These are phyloP conservation scores for Trichoderma sp. DNA, from an alignment of 2,329 filamentous ascomycete species.

Conservation along the genomic window DNA sequence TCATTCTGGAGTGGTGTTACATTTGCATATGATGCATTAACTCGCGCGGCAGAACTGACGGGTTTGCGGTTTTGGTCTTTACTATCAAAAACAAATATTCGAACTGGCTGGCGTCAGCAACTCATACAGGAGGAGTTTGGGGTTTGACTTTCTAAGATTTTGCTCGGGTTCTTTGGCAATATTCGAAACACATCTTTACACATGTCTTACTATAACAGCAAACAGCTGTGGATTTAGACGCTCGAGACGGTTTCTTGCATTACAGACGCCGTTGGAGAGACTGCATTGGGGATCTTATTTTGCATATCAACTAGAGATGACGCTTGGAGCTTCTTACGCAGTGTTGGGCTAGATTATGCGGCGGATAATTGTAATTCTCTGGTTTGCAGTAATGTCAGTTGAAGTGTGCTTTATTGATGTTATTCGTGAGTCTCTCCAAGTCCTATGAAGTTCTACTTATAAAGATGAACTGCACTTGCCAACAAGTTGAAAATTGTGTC, in stretches of 20 bases:
- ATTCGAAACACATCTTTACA: neutral
- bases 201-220: constrained; percentile 15
- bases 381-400: constrained; percentile 18
- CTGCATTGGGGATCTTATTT: constrained; percentile 2
- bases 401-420: neutral
- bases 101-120: constrained; percentile 7
- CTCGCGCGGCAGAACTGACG: neutral
- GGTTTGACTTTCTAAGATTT: neutral
- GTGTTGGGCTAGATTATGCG: constrained; percentile 25
- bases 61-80: neutral
- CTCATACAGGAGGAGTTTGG: constrained; percentile 18
- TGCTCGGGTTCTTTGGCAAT: neutral
- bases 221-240: neutral
- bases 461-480: too few relatives aligned
- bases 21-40: constrained; percentile 30
- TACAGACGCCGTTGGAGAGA: constrained; percentile 5
- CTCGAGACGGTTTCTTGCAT: constrained; percentile 14
- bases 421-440: neutral
- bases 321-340: constrained; percentile 35
- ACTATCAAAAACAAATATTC: neutral
- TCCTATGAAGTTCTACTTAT: too few relatives aligned
- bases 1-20: constrained; percentile 32
- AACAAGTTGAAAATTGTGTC: too few relatives aligned
- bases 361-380: constrained; percentile 13
- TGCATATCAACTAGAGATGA: constrained; percentile 18